phyloP scores from a whole-genome alignment of 306 rosid species.

The Gillenia trifoliata region DNA sequence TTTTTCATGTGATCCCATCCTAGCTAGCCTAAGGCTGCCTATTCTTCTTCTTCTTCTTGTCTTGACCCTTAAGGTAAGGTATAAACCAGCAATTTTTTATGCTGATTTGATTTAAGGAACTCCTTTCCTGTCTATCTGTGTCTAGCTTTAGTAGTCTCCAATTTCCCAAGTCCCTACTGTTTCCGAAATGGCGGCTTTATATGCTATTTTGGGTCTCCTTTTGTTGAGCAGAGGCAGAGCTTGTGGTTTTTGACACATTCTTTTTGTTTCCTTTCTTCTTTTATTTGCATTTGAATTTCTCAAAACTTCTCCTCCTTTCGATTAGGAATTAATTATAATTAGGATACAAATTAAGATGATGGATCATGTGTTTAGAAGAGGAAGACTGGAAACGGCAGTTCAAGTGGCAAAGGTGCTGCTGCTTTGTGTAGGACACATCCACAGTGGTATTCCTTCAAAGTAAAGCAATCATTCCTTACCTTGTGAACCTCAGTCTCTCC shows the following conservation, averaged over 20 bases:
- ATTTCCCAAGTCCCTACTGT: not conserved
- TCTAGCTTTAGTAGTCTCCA: not conserved
- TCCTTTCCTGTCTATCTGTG: not conserved
- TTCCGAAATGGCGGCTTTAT: conserved; percentile 22
- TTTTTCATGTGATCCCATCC: not conserved
- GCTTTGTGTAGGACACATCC: conserved; percentile 50
- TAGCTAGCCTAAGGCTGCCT: not conserved
- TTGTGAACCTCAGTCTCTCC: conserved; percentile 37
- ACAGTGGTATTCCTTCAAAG: conserved; percentile 50
- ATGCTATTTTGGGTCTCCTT: conserved; percentile 17
- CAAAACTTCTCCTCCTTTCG: not conserved
- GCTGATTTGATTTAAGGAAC: conserved; percentile 7
- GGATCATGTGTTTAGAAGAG: conserved; percentile 3
- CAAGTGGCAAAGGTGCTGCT: conserved; percentile 49
- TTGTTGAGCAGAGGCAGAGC: not conserved
- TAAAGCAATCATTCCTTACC: conserved; percentile 51
- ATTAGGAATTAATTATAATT: not conserved
- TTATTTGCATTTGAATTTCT: not conserved
- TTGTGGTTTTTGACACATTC: not conserved
- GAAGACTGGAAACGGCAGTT: conserved; percentile 47
- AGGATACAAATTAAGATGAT: not conserved
- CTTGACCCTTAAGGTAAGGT: not conserved
- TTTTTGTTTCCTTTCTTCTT: no score
- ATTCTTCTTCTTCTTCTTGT: not conserved
- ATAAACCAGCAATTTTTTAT: not conserved